These are phyloP conservation scores for Trichoderma breve DNA, from an alignment of 2,329 filamentous ascomycete species.

Conservation along the genomic window DNA sequence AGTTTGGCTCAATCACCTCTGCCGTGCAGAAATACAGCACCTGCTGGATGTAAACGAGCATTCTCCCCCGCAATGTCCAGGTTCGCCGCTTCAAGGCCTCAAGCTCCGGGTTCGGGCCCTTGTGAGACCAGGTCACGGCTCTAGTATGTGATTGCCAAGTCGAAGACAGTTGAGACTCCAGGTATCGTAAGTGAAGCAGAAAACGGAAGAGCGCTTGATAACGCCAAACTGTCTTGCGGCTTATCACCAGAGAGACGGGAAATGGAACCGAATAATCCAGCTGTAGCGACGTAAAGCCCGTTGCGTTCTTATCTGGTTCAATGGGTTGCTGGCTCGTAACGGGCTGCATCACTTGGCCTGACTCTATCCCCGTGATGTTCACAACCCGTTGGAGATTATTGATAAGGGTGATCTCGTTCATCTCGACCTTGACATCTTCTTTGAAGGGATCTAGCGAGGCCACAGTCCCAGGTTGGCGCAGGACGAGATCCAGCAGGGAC, in stretches of 20 bases:
- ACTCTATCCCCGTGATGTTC: slow-evolving; percentile 92
- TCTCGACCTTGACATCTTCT: slow-evolving; percentile 94
- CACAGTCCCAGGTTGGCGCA: slow-evolving; percentile 93
- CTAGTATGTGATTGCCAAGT: slow-evolving; percentile 91
- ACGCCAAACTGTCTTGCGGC: slow-evolving; percentile 91
- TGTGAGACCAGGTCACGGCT: slow-evolving; percentile 76
- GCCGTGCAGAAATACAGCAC: slow-evolving; percentile 94
- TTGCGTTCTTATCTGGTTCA: slow-evolving; percentile 84
- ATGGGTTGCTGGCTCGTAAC: slow-evolving; percentile 59
- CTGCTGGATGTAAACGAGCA: slow-evolving; percentile 97
- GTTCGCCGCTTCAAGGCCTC: slow-evolving; percentile 92
- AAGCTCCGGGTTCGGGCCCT: slow-evolving; percentile 67
- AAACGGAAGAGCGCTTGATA: slow-evolving; percentile 97
- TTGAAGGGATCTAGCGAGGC: slow-evolving; percentile 96
- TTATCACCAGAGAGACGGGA: slow-evolving; percentile 91
- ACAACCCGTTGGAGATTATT: slow-evolving; percentile 95
- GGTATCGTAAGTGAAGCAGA: slow-evolving; percentile 80
- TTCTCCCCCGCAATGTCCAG: slow-evolving; percentile 86
- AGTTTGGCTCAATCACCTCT: slow-evolving; percentile 97
- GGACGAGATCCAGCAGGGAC: slow-evolving; percentile 88
- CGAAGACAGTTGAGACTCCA: slow-evolving; percentile 81
- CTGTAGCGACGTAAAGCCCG: slow-evolving; percentile 87
- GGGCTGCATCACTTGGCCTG: slow-evolving; percentile 77
- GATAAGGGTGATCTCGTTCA: slow-evolving; percentile 91
- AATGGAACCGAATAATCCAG: slow-evolving; percentile 95